phyloP scores from a whole-genome alignment of 257 asterid species.

The Solanum ahanhuiri region DNA sequence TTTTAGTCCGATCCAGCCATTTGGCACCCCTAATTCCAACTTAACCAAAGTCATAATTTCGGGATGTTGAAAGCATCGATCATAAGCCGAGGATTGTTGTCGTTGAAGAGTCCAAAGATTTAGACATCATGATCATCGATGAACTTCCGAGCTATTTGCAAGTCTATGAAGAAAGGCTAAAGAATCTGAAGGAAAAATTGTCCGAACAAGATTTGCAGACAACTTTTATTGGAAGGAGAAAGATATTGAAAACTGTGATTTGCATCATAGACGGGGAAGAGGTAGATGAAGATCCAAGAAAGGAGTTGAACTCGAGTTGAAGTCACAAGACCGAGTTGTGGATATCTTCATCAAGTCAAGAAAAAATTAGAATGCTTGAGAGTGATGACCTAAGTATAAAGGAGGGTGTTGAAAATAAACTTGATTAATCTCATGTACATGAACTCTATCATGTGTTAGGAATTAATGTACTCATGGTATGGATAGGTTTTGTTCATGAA shows the following conservation, averaged over 20 bases:
- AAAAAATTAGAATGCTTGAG: too few relatives aligned
- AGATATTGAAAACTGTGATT: not conserved
- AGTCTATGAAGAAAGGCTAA: not conserved
- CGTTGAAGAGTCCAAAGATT: not conserved
- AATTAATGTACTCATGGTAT: not conserved
- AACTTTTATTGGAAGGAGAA: not conserved
- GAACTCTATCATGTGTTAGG: too few relatives aligned
- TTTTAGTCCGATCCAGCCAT: not conserved
- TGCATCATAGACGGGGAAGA: not conserved
- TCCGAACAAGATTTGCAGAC: not conserved
- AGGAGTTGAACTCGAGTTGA: too few relatives aligned
- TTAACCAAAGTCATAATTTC: not conserved
- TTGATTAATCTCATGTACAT: too few relatives aligned
- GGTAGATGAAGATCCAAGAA: too few relatives aligned
- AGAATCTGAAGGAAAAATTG: not conserved
- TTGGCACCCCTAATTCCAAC: not conserved
- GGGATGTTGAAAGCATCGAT: not conserved
- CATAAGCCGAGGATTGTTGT: not conserved
- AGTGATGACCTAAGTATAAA: too few relatives aligned
- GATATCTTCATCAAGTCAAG: too few relatives aligned
- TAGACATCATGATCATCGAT: not conserved
- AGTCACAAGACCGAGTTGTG: too few relatives aligned
- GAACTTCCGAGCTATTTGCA: not conserved
- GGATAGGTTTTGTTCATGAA: not conserved
- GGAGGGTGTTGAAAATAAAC: too few relatives aligned